Percentiles rank a stretch among this genome's conserved stretches.
These are phyloP conservation scores for Zancudomyces culisetae DNA, from an alignment of 371 early-diverging fungal genomes.

Conservation along the genomic window DNA sequence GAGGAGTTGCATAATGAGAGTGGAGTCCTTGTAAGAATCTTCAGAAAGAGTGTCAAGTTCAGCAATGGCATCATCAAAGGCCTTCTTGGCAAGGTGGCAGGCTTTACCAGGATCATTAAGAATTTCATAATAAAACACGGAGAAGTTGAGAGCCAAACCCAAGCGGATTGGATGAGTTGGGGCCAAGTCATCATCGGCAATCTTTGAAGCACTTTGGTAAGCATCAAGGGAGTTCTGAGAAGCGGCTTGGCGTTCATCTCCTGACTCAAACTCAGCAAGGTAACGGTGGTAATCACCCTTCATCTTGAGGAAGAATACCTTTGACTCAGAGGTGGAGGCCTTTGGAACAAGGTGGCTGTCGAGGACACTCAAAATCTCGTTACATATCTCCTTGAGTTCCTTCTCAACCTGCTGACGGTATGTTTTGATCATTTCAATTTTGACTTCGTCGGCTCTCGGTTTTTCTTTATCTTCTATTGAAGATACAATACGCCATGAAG, in stretches of 20 bases:
- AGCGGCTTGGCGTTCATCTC: slow-evolving; percentile 70
- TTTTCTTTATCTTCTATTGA: slow-evolving; percentile 98
- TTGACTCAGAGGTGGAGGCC: slow-evolving; percentile 82
- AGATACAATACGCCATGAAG: slow-evolving; percentile 98
- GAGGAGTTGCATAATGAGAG: slow-evolving; percentile 99
- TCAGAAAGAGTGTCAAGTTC: slow-evolving; percentile 97
- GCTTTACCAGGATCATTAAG: slow-evolving; percentile 97
- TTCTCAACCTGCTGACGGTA: slow-evolving; percentile 85
- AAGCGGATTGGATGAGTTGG: slow-evolving; percentile 98
- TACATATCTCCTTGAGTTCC: slow-evolving; percentile 89
- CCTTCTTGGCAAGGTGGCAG: slow-evolving; percentile 96
- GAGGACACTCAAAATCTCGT: slow-evolving; percentile 85
- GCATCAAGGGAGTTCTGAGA: slow-evolving; percentile 80
- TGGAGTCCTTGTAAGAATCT: slow-evolving; percentile 99
- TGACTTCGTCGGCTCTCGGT: slow-evolving; percentile 65
- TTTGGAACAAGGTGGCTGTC: slow-evolving; percentile 73
- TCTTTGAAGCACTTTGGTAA: slow-evolving; percentile 90
- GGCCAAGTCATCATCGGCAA: slow-evolving; percentile 84
- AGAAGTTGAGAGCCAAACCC: slow-evolving; percentile 98
- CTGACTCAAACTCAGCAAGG: slow-evolving; percentile 91
- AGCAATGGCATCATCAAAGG: slow-evolving; percentile 99
- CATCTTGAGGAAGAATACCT: slow-evolving; percentile 99
- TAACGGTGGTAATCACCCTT: slow-evolving; percentile 99
- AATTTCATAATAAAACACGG: slow-evolving; percentile 99
- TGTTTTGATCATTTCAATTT: slow-evolving; percentile 73